Evolutionary conservation across 148 eudicot genomes (phyloP).

Genomic region (Cornus kousa): DNA sequence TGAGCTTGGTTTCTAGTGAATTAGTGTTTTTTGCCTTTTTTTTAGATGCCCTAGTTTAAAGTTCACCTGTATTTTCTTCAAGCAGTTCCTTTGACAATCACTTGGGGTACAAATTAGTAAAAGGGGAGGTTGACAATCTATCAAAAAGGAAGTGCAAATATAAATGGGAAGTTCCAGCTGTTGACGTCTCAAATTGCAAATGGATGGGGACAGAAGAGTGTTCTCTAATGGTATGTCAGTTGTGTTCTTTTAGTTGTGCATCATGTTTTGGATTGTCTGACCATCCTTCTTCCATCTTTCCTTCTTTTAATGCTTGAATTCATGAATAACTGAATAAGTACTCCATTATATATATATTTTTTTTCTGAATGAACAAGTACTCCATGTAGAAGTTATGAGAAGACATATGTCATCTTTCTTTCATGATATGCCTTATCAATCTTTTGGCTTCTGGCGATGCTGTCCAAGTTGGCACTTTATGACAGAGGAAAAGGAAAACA

Average conservation of each 20-base stretch:
- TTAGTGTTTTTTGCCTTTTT: not conserved
- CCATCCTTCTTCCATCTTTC: not conserved
- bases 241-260: not conserved
- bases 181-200: slow-evolving; percentile 44
- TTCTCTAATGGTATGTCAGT: slow-evolving; percentile 44
- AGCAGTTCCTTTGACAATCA: slow-evolving; percentile 71
- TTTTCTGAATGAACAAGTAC: too few species aligned
- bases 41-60: not conserved
- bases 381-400: too few species aligned
- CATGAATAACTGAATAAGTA: not conserved
- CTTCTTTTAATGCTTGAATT: not conserved
- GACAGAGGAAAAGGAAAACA: too few species aligned
- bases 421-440: too few species aligned
- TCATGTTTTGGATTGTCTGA: not conserved
- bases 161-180: slow-evolving; percentile 70
- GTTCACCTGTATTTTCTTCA: slow-evolving; percentile 10
- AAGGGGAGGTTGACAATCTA: slow-evolving; percentile 52
- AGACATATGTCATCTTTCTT: too few species aligned
- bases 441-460: too few species aligned
- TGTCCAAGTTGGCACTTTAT: too few species aligned
- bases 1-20: not conserved
- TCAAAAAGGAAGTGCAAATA: slow-evolving; percentile 62
- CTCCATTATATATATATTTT: not conserved
- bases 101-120: slow-evolving; percentile 43
- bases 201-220: slow-evolving; percentile 83